phyloP scores from a whole-genome alignment of 257 asterid genomes.

The Forsythia suspensa region DNA sequence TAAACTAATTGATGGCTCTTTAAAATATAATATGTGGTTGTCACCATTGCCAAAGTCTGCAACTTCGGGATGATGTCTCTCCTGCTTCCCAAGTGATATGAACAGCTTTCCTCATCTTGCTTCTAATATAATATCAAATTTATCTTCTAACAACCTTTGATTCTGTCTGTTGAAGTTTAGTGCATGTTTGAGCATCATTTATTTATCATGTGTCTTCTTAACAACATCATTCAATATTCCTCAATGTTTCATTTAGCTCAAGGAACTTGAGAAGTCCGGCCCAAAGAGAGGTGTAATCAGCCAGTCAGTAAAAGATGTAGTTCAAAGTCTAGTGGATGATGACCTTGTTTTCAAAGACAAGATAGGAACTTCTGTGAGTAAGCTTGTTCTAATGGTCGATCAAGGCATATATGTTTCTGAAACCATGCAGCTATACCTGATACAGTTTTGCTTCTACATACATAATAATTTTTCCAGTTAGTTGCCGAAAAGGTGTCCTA shows the following conservation, averaged over 20 bases:
- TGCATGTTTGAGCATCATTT: background rate
- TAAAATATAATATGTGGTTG: background rate
- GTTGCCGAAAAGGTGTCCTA: constrained; percentile 8
- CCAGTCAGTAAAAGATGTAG: constrained; percentile 95
- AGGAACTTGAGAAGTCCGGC: constrained; percentile 91
- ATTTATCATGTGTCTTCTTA: constrained; percentile 7
- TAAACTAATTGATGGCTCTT: constrained; percentile 5
- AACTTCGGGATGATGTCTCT: background rate
- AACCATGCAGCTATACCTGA: background rate
- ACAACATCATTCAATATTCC: constrained; percentile 11
- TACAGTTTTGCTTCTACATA: constrained; percentile 1
- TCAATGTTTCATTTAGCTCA: constrained; percentile 53
- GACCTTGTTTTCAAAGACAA: constrained; percentile 96
- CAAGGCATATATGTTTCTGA: background rate
- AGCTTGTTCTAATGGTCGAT: constrained; percentile 20
- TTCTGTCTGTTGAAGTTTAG: constrained; percentile 6
- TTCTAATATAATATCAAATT: background rate
- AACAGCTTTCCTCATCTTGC: constrained; percentile 5
- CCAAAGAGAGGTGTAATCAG: constrained; percentile 92
- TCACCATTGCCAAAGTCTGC: constrained; percentile 5
- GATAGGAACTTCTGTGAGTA: constrained; percentile 96
- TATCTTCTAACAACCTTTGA: background rate
- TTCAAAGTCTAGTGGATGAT: constrained; percentile 88
- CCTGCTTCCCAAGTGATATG: background rate
- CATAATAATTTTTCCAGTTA: background rate